Conservation (phyloP, 371 early-diverging fungal genomes). For the Antonospora locustae region DNA sequence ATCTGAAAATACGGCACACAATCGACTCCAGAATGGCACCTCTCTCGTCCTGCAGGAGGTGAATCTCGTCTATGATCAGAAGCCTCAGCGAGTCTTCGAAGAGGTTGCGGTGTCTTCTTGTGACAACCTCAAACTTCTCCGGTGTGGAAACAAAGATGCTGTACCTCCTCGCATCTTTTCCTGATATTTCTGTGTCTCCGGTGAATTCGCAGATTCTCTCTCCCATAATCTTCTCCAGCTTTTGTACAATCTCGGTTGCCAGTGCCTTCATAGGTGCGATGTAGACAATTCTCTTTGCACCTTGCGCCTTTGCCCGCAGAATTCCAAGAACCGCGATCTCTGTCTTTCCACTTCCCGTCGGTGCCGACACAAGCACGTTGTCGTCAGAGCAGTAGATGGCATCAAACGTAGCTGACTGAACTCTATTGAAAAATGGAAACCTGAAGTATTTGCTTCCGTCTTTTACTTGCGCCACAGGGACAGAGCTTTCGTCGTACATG, state of each 20-base stretch:
- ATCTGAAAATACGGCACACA: conserved; percentile 74
- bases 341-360: conserved; percentile 90
- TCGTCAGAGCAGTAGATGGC: conserved; percentile 68
- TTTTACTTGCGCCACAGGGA: too few species aligned
- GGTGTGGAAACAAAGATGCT: conserved; percentile 96
- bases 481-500: too few species aligned
- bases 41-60: conserved; percentile 89
- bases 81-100: conserved; percentile 64
- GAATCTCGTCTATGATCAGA: conserved; percentile 95
- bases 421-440: conserved; percentile 73
- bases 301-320: conserved; percentile 58
- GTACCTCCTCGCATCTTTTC: conserved; percentile 75
- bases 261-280: conserved; percentile 99
- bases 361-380: conserved; percentile 82
- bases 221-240: conserved; percentile 65
- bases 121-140: conserved; percentile 98
- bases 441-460: conserved; percentile 34
- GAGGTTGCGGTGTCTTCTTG: conserved; percentile 61
- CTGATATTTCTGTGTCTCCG: conserved; percentile 83
- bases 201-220: conserved; percentile 78
- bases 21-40: conserved; percentile 91
- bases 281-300: conserved; percentile 83
- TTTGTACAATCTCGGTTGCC: conserved; percentile 80
- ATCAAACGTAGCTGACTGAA: conserved; percentile 90
- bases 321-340: conserved; percentile 70